Percentiles rank a stretch among this genome's conserved stretches.
phyloP scores from a whole-genome alignment of 2,329 filamentous ascomycete genomes.

The Ilyonectria mors-panacis region DNA sequence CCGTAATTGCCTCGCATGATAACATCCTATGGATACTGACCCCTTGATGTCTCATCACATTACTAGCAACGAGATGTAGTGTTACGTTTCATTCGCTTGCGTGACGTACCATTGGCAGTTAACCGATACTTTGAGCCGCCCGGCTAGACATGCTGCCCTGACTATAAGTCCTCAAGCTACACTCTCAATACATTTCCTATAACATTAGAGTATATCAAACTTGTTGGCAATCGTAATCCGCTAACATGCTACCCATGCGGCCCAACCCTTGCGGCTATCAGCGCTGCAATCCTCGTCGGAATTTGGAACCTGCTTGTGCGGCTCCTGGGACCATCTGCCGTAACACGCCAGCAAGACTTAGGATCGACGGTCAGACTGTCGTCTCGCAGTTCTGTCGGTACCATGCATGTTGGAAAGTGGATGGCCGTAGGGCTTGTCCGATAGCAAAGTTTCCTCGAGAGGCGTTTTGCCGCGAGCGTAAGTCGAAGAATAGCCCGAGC shows the following conservation, averaged over 20 bases:
- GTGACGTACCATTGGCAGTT: conserved; percentile 20
- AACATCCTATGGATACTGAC: background rate
- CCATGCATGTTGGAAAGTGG: conserved; percentile 46
- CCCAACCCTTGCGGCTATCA: background rate
- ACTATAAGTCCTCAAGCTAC: background rate
- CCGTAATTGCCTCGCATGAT: background rate
- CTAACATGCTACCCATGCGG: conserved; percentile 3
- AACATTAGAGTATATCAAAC: background rate
- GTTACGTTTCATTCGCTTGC: conserved; percentile 15
- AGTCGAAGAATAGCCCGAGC: conserved; percentile 15
- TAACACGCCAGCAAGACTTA: conserved; percentile 35
- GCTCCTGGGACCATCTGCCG: conserved; percentile 42
- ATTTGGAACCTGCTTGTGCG: conserved; percentile 33
- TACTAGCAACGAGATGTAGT: background rate
- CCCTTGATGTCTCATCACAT: background rate
- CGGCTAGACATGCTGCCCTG: background rate
- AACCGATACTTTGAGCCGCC: background rate
- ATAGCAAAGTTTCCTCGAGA: conserved; percentile 42
- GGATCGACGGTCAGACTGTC: conserved; percentile 33
- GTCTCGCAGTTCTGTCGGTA: conserved; percentile 43
- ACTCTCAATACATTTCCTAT: background rate
- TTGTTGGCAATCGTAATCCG: background rate
- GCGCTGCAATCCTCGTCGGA: background rate
- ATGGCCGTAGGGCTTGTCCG: conserved; percentile 40
- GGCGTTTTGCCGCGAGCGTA: conserved; percentile 45